Percentiles rank a stretch among this genome's conserved stretches.
Evolutionary conservation across 805 yeast genomes (phyloP).

Genomic region (Starmerella sirachaensis): DNA sequence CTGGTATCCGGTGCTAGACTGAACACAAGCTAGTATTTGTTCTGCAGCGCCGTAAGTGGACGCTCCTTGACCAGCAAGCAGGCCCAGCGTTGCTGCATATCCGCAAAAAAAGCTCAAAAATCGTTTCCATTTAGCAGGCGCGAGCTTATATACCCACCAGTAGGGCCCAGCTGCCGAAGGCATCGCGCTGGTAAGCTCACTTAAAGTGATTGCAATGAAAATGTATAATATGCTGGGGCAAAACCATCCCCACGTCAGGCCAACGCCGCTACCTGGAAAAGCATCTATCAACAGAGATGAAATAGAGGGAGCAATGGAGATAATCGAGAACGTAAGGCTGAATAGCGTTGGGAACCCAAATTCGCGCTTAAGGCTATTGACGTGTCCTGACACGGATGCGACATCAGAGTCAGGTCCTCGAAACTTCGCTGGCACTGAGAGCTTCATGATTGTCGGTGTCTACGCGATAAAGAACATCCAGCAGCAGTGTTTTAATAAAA

Average conservation of each 20-base stretch:
- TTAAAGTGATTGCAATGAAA: constrained; percentile 48
- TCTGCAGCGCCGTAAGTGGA: constrained; percentile 49
- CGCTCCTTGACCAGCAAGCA: constrained; percentile 54
- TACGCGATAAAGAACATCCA: too few species aligned
- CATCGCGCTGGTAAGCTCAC: constrained; percentile 53
- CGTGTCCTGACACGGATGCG: constrained; percentile 47
- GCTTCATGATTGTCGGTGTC: too few species aligned
- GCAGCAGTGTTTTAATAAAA: too few species aligned
- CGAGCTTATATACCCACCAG: constrained; percentile 54
- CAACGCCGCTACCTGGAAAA: constrained; percentile 51
- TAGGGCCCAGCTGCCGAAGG: constrained; percentile 71
- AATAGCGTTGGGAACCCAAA: constrained; percentile 53
- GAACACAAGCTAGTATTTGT: constrained; percentile 28
- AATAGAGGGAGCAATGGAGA: constrained; percentile 57
- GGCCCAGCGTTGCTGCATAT: constrained; percentile 52
- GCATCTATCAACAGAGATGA: constrained; percentile 44
- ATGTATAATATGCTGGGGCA: constrained; percentile 44
- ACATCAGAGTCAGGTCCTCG: too few species aligned
- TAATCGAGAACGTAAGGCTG: constrained; percentile 59
- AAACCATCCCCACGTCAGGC: constrained; percentile 65
- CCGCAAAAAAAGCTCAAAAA: constrained; percentile 55
- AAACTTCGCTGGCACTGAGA: too few species aligned
- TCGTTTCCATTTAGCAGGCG: constrained; percentile 42
- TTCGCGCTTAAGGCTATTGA: constrained; percentile 45
- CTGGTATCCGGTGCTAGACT: constrained; percentile 31